phyloP scores from a whole-genome alignment of 768 basidiomycete species.

The Rickenella mellea region DNA sequence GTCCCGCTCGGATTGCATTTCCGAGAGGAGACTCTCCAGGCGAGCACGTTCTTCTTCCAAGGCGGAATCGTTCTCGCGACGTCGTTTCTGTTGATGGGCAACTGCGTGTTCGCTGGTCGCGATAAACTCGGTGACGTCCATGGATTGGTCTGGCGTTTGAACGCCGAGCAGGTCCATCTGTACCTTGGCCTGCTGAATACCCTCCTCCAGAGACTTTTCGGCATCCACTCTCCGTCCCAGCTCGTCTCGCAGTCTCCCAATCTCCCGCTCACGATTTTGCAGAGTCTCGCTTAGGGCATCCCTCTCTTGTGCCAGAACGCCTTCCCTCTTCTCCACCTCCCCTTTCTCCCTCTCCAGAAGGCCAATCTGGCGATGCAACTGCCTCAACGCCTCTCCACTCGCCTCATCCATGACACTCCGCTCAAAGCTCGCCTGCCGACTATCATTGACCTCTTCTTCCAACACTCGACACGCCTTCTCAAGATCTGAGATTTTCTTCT shows the following conservation, averaged over 20 bases:
- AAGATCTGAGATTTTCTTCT: slow-evolving; percentile 68
- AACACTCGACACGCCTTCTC: slow-evolving; percentile 55
- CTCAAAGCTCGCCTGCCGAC: slow-evolving; percentile 73
- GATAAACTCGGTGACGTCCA: slow-evolving; percentile 9
- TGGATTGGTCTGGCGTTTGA: not conserved
- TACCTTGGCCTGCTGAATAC: slow-evolving; percentile 45
- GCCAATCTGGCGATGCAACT: slow-evolving; percentile 72
- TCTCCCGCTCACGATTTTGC: slow-evolving; percentile 9
- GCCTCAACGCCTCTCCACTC: slow-evolving; percentile 67
- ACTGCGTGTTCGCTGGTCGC: slow-evolving; percentile 25
- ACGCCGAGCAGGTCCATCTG: slow-evolving; percentile 52
- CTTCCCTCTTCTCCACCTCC: slow-evolving; percentile 35
- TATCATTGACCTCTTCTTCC: slow-evolving; percentile 84
- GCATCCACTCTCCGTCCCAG: slow-evolving; percentile 41
- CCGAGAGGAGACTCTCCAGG: slow-evolving; percentile 30
- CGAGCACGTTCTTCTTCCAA: slow-evolving; percentile 47
- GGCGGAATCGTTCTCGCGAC: slow-evolving; percentile 29
- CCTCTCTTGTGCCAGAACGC: slow-evolving; percentile 33
- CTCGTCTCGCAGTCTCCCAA: slow-evolving; percentile 30
- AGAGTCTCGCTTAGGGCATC: slow-evolving; percentile 31
- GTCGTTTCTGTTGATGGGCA: slow-evolving; percentile 27
- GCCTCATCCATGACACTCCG: slow-evolving; percentile 79
- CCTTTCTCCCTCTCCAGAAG: slow-evolving; percentile 61
- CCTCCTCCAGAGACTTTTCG: slow-evolving; percentile 43
- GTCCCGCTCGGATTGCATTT: slow-evolving; percentile 34